Evolutionary conservation across 441 rosid genomes (phyloP).

Genomic region (Pelargonium citronellum): DNA sequence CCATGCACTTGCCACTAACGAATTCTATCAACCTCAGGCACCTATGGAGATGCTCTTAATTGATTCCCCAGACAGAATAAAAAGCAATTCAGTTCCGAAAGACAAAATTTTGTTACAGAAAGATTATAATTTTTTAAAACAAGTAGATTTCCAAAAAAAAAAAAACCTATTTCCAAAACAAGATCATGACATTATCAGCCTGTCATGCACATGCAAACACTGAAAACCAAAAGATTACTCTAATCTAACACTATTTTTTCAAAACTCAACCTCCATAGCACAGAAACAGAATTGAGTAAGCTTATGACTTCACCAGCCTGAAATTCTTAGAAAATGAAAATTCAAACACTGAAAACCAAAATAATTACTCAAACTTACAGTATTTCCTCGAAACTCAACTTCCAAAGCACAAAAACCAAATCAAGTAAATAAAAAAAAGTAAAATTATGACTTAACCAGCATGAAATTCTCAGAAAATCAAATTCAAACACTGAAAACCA

Average conservation of each 20-base stretch:
- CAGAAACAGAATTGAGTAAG: background rate
- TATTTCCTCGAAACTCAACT: too few species aligned
- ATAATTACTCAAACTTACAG: too few species aligned
- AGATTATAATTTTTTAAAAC: background rate
- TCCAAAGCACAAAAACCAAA: too few species aligned
- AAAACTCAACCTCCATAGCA: background rate
- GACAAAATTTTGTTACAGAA: background rate
- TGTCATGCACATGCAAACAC: background rate
- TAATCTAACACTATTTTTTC: background rate
- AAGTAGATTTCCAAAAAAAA: background rate
- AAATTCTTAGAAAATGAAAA: too few species aligned
- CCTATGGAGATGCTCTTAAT: background rate
- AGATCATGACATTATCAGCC: background rate
- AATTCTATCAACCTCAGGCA: too few species aligned
- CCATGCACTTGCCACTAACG: too few species aligned
- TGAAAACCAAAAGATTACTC: background rate
- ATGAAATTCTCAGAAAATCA: background rate
- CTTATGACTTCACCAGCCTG: too few species aligned
- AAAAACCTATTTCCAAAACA: background rate
- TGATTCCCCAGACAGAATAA: background rate
- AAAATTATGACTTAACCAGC: background rate
- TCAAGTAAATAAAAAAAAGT: background rate
- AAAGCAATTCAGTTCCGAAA: background rate
- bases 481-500: background rate
- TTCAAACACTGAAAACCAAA: too few species aligned